These are phyloP conservation scores for Populus nigra DNA, from an alignment of 345 rosid species.

Conservation along the genomic window DNA sequence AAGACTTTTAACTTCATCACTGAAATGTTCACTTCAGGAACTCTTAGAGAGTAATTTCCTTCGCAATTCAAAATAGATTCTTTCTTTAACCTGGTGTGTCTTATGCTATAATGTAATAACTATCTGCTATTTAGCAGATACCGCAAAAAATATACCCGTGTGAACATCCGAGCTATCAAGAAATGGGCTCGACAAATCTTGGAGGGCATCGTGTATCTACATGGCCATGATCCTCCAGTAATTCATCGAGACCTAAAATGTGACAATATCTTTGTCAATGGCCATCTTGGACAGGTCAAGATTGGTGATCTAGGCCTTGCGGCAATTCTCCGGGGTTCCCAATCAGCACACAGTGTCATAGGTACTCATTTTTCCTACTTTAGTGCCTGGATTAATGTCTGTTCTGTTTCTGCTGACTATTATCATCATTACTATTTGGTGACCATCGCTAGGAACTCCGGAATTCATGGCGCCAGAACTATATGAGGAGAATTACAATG, in stretches of 20 bases:
- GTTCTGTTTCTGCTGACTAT: not conserved
- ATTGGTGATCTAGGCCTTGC: conserved; percentile 39
- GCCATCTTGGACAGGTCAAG: conserved; percentile 38
- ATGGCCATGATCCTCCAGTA: conserved; percentile 34
- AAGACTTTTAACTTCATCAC: conserved; percentile 83
- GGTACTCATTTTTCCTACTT: conserved; percentile 4
- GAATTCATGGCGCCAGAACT: conserved; percentile 39
- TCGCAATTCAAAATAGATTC: not conserved
- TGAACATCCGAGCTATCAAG: conserved; percentile 26
- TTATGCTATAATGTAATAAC: not conserved
- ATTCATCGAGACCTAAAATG: conserved; percentile 36
- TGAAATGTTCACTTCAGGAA: conserved; percentile 84
- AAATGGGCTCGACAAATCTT: conserved; percentile 33
- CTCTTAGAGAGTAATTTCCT: conserved; percentile 57
- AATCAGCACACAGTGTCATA: conserved; percentile 33
- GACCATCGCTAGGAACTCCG: conserved; percentile 23
- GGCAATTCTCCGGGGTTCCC: conserved; percentile 22
- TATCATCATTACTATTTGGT: not conserved
- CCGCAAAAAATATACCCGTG: conserved; percentile 22
- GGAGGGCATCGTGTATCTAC: conserved; percentile 29
- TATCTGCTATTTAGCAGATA: conserved; percentile 8
- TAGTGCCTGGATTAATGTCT: not conserved
- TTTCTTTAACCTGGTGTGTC: not conserved
- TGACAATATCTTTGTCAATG: conserved; percentile 36
- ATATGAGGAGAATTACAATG: conserved; percentile 36